Conservation (phyloP, 805 yeast genomes). For the Yarrowia deformans region DNA sequence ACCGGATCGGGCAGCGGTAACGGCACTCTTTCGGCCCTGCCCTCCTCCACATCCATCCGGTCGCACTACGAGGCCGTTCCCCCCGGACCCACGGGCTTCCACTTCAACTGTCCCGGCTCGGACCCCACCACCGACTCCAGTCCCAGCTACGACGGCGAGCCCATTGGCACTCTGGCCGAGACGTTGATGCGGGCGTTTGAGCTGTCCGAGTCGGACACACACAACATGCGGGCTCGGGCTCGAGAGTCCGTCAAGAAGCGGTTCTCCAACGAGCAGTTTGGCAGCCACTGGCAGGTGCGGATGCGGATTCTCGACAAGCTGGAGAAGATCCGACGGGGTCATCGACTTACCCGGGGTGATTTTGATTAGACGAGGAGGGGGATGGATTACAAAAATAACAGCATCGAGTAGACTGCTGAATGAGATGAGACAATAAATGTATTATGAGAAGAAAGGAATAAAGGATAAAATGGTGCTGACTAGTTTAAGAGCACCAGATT, state of each 20-base stretch:
- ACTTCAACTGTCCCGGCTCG: conserved; percentile 84
- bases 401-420: no score
- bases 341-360: conserved; percentile 42
- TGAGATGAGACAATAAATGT: no score
- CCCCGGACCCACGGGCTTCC: conserved; percentile 65
- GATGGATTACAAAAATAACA: background rate
- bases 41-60: conserved; percentile 16
- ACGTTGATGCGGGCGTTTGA: conserved; percentile 54
- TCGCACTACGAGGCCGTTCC: conserved; percentile 28
- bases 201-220: conserved; percentile 52
- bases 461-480: no score
- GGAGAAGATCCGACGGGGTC: conserved; percentile 43
- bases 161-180: conserved; percentile 48
- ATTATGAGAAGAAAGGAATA: no score
- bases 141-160: conserved; percentile 31
- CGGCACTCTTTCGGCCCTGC: conserved; percentile 25
- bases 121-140: conserved; percentile 23
- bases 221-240: conserved; percentile 57
- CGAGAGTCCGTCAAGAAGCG: conserved; percentile 52
- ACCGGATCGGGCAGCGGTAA: background rate
- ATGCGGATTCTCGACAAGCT: conserved; percentile 44
- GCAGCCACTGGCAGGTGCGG: conserved; percentile 57
- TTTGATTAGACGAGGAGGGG: conserved; percentile 40
- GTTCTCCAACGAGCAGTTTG: conserved; percentile 70
- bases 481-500: no score